Base-by-base conservation (phyloP, 1,284 basidiomycete genomes). In the Microbotryum lychnidis-dioicae region DNA sequence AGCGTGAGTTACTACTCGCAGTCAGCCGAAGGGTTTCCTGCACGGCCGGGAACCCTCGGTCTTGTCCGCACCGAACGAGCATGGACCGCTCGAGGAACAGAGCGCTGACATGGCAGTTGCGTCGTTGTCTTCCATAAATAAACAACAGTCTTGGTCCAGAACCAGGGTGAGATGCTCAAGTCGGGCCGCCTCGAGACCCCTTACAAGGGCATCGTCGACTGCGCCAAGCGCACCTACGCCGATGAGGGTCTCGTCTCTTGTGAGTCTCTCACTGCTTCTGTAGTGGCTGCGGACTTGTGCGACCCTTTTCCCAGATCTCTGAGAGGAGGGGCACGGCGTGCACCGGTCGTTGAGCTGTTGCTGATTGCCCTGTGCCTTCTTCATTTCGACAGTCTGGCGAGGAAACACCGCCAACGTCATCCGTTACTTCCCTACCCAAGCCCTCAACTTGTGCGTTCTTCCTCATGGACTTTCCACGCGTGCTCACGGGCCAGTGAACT, bases 401-500 rank as follows among this genome's bases (percentile, higher is more conserved):
- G 91, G 91, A 77, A 94, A 94, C 84, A 92, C 90, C 53, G 91
- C 91, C 81, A 94, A 94, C 79, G 91, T 94, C 78, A 92, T 94
- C 79, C 90, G 91, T 78, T 93, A 94, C 85, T 94, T 94, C 87
- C 91, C 91, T 61, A 94, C 91, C 51, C 91, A 94, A 77, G 91
- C 91, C 46, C 80, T 94, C 73, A 94, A 94, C 86, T 94, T 94
- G 75, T 57, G n/a, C 16, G 56, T 44, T 20, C 1, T 20, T 20
- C 50, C 16, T 4, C 20, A 14, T 25, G 3, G 6, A n/a, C 89
- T 89, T 76, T 91, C 91, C 84, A 91, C 89, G 62, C 64, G 87
- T 83, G 27, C 64, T 37, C n/a, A n/a, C 29, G 20, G 23, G 29
- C 10, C 45, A 14, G 45, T 37, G 47, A 37, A 29, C 46, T 16